phyloP scores from a whole-genome alignment of 192 early-diverging fungal species.

The Geosiphon pyriformis region DNA sequence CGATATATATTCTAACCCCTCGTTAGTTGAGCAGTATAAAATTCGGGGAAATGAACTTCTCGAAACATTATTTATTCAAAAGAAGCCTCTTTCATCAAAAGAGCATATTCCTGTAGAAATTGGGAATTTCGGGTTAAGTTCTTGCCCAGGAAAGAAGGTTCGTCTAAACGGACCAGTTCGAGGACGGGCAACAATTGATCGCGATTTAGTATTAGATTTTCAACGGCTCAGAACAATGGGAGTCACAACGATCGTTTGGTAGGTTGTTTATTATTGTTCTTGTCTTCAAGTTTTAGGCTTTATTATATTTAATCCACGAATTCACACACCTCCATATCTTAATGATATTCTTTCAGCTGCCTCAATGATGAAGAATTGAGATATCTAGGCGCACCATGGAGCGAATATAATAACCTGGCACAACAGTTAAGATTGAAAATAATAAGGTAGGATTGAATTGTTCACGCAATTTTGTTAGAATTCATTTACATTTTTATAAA shows the following conservation, averaged over 20 bases:
- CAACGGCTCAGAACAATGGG: constrained; percentile 48
- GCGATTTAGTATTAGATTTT: constrained; percentile 71
- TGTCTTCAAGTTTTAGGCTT: neutral
- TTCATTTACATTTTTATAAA: neutral
- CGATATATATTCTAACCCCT: constrained; percentile 14
- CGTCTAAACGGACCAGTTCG: constrained; percentile 62
- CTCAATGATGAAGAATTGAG: constrained; percentile 60
- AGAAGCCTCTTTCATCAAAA: neutral
- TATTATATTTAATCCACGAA: constrained; percentile 11
- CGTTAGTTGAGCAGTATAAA: constrained; percentile 12
- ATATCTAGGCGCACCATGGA: constrained; percentile 61
- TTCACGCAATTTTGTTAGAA: neutral
- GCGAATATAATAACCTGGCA: constrained; percentile 51
- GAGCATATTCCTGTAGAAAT: neutral
- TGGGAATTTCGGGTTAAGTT: constrained; percentile 64
- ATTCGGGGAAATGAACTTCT: neutral
- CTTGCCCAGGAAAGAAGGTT: constrained; percentile 79
- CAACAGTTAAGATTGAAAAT: constrained; percentile 49
- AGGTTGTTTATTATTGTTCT: constrained; percentile 12
- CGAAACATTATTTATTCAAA: neutral
- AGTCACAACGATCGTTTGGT: constrained; percentile 63
- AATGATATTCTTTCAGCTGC: constrained; percentile 43
- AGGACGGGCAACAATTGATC: constrained; percentile 64
- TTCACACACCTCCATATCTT: constrained; percentile 16
- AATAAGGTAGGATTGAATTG: constrained; percentile 33